Evolutionary conservation across 1,139 yeast genomes (phyloP).

Genomic region (Kluyveromyces marxianus): DNA sequence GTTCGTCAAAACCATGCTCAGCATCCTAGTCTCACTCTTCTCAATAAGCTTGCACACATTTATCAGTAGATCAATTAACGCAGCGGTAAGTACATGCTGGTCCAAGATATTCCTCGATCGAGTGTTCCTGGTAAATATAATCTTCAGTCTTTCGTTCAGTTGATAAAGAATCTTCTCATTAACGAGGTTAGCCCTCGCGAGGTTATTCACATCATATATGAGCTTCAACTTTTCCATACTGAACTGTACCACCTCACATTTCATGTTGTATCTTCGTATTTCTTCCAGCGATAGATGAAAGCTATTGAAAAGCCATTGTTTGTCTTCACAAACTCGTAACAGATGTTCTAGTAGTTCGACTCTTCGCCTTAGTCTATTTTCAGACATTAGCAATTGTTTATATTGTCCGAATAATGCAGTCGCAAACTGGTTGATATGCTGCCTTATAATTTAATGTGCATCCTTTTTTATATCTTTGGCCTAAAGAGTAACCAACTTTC

Average conservation of each 20-base stretch:
- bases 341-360: conserved; percentile 8
- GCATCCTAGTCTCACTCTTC: not conserved
- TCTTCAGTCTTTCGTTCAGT: conserved; percentile 9
- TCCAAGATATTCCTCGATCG: conserved; percentile 7
- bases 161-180: conserved; percentile 9
- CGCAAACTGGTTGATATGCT: too few relatives aligned
- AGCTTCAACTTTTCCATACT: conserved; percentile 6
- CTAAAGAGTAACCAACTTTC: too few relatives aligned
- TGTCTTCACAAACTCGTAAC: conserved; percentile 7
- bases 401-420: too few relatives aligned
- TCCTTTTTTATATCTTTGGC: too few relatives aligned
- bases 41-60: conserved; percentile 6
- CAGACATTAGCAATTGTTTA: not conserved
- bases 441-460: too few relatives aligned
- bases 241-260: conserved; percentile 5
- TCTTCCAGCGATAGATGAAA: conserved; percentile 5
- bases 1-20: not conserved
- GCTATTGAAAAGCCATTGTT: conserved; percentile 9
- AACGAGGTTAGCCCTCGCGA: conserved; percentile 1
- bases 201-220: conserved; percentile 7
- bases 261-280: conserved; percentile 8
- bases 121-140: conserved; percentile 6
- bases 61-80: conserved; percentile 8
- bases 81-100: conserved; percentile 6
- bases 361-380: not conserved